Evolutionary conservation across 148 eudicot genomes (phyloP).

Genomic region (Persicaria tinctoria): DNA sequence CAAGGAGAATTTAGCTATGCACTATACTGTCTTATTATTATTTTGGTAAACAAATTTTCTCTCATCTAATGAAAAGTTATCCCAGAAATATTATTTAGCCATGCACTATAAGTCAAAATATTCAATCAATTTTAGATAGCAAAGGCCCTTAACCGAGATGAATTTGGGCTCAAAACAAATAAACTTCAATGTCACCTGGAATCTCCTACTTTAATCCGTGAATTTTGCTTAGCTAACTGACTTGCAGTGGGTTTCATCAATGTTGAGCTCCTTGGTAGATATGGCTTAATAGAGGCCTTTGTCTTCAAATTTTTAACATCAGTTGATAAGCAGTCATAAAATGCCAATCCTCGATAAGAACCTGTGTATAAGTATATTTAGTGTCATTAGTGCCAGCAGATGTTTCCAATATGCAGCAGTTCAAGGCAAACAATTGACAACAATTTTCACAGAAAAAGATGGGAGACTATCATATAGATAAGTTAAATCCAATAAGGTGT

Average conservation of each 20-base stretch:
- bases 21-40: no score
- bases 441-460: not conserved
- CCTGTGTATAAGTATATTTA: conserved; percentile 18
- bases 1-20: no score
- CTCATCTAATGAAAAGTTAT: no score
- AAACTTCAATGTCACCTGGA: conserved; percentile 35
- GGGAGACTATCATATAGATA: no score
- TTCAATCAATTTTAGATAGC: not conserved
- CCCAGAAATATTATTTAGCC: no score
- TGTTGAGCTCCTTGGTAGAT: conserved; percentile 61
- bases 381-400: not conserved
- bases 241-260: conserved; percentile 94
- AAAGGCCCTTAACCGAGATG: not conserved
- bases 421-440: not conserved
- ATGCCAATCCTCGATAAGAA: conserved; percentile 38
- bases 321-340: conserved; percentile 34
- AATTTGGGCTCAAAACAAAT: not conserved
- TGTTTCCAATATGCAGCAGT: no score
- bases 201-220: conserved; percentile 29
- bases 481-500: no score
- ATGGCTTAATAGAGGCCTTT: conserved; percentile 33
- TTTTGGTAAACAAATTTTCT: no score
- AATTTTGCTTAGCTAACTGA: conserved; percentile 85
- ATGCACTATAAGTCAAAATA: no score
- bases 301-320: conserved; percentile 29